Evolutionary conservation across 768 basidiomycete species (phyloP), one percentile per base, ranked within the genome.

Genomic region (Neoboletus magnificus): DNA sequence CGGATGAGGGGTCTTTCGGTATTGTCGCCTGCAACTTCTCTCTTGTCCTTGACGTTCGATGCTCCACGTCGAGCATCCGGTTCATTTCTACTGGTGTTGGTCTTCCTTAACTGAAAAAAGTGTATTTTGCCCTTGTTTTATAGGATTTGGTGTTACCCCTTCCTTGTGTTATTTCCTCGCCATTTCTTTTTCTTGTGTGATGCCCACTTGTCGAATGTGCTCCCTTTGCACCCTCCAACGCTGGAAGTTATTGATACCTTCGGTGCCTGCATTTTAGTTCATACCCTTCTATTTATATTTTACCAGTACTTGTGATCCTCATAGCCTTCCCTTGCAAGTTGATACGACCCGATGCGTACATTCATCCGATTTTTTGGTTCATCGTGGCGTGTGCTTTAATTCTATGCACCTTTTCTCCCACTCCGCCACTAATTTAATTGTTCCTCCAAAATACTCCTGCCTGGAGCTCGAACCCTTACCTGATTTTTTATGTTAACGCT

Each of bases 231-330:
- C 48, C 37, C 39, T 15, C 49, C 41, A 32, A 49, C 52, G 50
- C 52, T 57, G 56, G 57, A 52, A 50, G 42, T 52, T 55, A 33
- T 46, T 45, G 57, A 68, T 68, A 62, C 66, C 63, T 62, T 54
- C 54, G 62, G 43, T 57, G 35, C 54, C 40, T 20, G 4, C 12
- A 15, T 40, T 48, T 52, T 44, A 55, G 44, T 58, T 29, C 55
- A 67, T 66, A 62, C 66, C 63, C 57, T 45, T 27, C n/a, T 52
- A 35, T 42, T 20, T 33, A 33, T 16, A 30, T n/a, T 11, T 44
- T 16, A 16, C 22, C n/a, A 35, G n/a, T 2, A 16, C 7, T n/a
- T n/a, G n/a, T n/a, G 22, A 37, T 3, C 12, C 23, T 37, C 35
- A 27, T 29, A 22, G 13, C 6, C 18, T 25, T n/a, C 13, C 12